A percentile compares a stretch with the other conserved stretches of the same genome.
Conservation (phyloP, 2,329 filamentous ascomycete species). For the Coleophoma cylindrospora region DNA sequence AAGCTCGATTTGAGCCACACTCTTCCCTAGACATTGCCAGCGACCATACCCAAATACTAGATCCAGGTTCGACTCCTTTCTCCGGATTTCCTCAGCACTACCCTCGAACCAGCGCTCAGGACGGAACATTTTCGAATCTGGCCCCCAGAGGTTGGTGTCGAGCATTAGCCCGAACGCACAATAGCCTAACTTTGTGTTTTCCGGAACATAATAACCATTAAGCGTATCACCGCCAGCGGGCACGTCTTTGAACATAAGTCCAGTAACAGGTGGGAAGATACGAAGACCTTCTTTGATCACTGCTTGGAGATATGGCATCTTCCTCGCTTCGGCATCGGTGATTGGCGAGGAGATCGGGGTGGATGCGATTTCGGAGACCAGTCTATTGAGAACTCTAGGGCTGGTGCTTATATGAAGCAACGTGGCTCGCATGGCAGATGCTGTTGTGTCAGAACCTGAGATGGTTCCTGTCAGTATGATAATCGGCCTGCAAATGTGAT, state of each 20-base stretch:
- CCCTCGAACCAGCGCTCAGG: conserved; percentile 37
- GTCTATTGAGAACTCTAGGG: background rate
- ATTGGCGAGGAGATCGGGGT: conserved; percentile 13
- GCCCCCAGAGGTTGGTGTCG: conserved; percentile 27
- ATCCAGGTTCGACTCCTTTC: conserved; percentile 34
- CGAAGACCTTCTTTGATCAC: conserved; percentile 42
- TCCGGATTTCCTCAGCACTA: conserved; percentile 15
- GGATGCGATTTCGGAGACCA: conserved; percentile 1
- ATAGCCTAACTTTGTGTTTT: conserved; percentile 4
- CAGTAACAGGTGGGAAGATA: conserved; percentile 35
- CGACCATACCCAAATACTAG: conserved; percentile 27
- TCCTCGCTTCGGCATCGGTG: conserved; percentile 30
- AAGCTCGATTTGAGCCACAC: conserved; percentile 26
- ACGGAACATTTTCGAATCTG: conserved; percentile 36
- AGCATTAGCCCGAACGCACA: conserved; percentile 29
- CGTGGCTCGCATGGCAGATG: background rate
- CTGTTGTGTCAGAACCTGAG: conserved; percentile 33
- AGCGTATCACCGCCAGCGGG: conserved; percentile 5
- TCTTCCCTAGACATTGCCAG: conserved; percentile 27
- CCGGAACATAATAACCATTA: conserved; percentile 8
- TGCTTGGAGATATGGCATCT: conserved; percentile 41
- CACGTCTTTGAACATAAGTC: conserved; percentile 13
- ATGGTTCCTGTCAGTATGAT: conserved; percentile 7
- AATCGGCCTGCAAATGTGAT: no score
- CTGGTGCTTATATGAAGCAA: conserved; percentile 4